These are phyloP conservation scores for Solanum commersonii DNA, from an alignment of 257 asterid genomes.

Conservation along the genomic window DNA sequence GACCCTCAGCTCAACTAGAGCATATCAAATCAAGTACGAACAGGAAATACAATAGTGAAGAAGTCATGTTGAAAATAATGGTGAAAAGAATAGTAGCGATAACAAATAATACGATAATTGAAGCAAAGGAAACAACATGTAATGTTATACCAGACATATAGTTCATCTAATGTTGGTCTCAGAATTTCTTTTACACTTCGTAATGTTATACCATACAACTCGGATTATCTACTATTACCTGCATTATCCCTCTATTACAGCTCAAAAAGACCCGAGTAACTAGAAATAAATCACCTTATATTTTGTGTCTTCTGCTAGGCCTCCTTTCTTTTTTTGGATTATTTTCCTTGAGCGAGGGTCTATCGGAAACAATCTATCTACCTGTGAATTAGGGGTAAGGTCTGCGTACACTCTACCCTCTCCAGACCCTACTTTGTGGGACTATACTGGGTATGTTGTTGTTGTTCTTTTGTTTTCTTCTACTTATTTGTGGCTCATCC, in stretches of 20 bases:
- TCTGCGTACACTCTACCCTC: neutral
- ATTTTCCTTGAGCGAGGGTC: neutral
- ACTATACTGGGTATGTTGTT: neutral
- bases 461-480: neutral
- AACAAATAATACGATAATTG: neutral
- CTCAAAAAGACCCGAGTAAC: neutral
- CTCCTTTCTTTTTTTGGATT: neutral
- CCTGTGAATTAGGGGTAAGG: neutral
- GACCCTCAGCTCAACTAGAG: neutral
- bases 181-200: neutral
- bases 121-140: neutral
- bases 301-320: neutral
- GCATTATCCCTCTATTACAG: neutral
- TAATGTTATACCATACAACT: neutral
- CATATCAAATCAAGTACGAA: neutral
- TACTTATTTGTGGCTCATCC: neutral
- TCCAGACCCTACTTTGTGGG: neutral
- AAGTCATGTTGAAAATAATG: neutral
- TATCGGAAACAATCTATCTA: no score
- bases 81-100: neutral
- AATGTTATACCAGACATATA: neutral
- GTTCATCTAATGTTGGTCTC: neutral
- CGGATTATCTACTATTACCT: neutral
- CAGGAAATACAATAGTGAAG: neutral
- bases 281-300: no score